Percentiles rank a stretch among this genome's conserved stretches.
Conservation (phyloP, 257 asterid genomes). For the Lycium barbarum region DNA sequence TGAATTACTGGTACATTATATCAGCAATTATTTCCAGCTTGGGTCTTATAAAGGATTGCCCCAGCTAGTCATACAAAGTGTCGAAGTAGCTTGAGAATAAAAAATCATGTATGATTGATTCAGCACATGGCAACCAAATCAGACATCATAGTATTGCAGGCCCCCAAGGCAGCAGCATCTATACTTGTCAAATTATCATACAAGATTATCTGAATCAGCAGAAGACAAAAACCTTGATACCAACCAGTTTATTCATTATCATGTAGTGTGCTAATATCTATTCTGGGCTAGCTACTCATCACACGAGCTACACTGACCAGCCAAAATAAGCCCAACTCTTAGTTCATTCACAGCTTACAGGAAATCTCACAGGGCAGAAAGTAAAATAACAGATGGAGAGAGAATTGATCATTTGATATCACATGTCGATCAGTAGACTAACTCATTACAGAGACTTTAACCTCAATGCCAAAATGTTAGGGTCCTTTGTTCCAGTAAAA, state of each 20-base stretch:
- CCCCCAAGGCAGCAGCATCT: neutral
- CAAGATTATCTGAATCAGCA: neutral
- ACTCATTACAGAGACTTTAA: neutral
- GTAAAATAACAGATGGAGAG: neutral
- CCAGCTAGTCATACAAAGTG: neutral
- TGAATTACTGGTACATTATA: neutral
- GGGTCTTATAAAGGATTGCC: neutral
- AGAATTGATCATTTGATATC: neutral
- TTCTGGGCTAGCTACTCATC: neutral
- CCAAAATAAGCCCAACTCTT: neutral
- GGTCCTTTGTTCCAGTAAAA: neutral
- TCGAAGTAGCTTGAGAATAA: neutral
- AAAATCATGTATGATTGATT: neutral
- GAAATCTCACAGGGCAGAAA: neutral
- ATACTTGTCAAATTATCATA: neutral
- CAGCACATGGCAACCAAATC: neutral
- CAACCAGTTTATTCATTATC: neutral
- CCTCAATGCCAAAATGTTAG: neutral
- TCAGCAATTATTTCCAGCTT: neutral
- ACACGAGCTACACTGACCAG: neutral
- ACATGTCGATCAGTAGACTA: neutral
- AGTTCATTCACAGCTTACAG: neutral
- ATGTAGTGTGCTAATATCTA: neutral
- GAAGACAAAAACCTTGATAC: neutral
- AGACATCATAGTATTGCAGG: conserved; percentile 1